Evolutionary conservation across 345 rosid genomes (phyloP), one percentile per base, ranked within the genome.

Genomic region (Orychophragmus violaceus): DNA sequence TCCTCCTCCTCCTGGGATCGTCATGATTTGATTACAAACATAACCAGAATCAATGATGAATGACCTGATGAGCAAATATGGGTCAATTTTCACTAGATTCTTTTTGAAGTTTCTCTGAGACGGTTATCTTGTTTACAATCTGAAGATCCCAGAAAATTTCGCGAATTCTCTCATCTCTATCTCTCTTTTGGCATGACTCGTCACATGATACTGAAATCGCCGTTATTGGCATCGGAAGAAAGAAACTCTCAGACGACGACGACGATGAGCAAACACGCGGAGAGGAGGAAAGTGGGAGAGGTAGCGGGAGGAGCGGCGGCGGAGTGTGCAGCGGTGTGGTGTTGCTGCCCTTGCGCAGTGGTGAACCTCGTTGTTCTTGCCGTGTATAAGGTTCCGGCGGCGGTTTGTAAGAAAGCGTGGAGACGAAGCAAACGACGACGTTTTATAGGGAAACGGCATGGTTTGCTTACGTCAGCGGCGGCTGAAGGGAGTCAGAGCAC

Each of bases 271-370:
- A 76, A 29, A 46, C 41, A 16, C 2, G 14, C 3, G 21, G 71
- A 52, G 48, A 71, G 77, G 53, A 74, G 58, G 48, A 74, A 76
- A 32, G 42, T 76, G 0, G 87, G 82, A 8, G 96, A 83, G 62
- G 69, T 80, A n/a, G 85, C 80, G 1, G 94, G 97, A 22, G 79
- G 83, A 23, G 74, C 88, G 22, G 74, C 91, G 49, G 97, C 97
- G 35, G 94, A 84, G 50, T 84, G 87, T 37, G 77, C 87, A 51
- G 91, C 87, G 22, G 79, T 87, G 6, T 84, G 85, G 62, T 90
- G 97, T 59, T 90, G 91, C 68, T 81, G 82, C 9, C 94, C 94
- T 0, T 83, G 81, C 58, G 59, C 80, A 41, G 78, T 87, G 41
- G 74, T 84, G 85, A 82, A 90, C 60, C 24, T 90, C 12, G 66